A percentile compares a stretch with the other conserved stretches of the same genome.
Evolutionary conservation across 129 eudicot species (phyloP).

Genomic region (Heracleum sosnowskyi): DNA sequence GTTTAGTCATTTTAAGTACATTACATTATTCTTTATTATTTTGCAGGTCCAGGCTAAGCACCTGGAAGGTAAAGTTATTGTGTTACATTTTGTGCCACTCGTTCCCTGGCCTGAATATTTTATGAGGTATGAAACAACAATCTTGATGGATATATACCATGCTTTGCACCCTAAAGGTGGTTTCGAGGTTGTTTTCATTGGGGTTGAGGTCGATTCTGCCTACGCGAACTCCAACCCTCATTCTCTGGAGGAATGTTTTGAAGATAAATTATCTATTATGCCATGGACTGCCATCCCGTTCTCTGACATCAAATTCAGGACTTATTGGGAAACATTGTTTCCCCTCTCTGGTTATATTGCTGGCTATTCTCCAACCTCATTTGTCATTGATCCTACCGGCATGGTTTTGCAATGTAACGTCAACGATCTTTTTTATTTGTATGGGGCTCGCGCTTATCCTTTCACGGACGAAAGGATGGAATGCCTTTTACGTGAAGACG

Average conservation of each 20-base stretch:
- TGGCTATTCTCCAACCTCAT: neutral
- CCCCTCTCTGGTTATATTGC: neutral
- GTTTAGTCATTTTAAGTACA: neutral
- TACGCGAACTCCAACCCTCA: neutral
- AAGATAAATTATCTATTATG: neutral
- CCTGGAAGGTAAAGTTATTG: neutral
- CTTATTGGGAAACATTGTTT: neutral
- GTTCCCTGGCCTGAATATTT: neutral
- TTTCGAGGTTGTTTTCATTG: neutral
- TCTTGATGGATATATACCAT: neutral
- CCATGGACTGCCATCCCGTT: neutral
- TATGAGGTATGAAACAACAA: neutral
- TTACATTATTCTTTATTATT: neutral
- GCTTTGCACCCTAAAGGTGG: neutral
- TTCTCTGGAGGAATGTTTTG: neutral
- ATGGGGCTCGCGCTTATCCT: neutral
- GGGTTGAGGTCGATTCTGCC: neutral
- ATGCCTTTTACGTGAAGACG: neutral
- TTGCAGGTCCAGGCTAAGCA: neutral
- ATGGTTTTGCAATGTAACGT: neutral
- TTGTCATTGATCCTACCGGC: neutral
- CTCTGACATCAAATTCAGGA: neutral
- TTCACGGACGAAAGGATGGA: no score
- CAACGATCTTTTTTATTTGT: neutral
- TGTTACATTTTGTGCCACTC: neutral